Evolutionary conservation across 441 rosid genomes (phyloP), one percentile per base, ranked within the genome.

Genomic region (Aleurites moluccanus): DNA sequence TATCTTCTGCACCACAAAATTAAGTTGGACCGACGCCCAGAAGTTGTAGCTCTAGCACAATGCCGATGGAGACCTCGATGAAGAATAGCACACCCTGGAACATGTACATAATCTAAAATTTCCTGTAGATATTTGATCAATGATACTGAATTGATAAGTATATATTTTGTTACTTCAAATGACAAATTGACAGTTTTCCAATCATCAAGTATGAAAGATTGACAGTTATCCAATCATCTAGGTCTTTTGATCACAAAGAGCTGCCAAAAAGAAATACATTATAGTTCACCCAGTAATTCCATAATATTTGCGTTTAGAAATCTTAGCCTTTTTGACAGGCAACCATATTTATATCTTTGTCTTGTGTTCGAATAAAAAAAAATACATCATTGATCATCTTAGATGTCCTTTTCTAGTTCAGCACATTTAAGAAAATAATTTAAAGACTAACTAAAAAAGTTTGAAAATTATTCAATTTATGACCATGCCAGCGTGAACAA

Each of bases 1-100:
- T 84, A 94, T 97, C 98, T 94, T 87, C 93, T 83, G 83, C 98
- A 94, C 98, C 98, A 94, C 66, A 94, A 69, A 57, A 92, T 85
- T 82, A 92, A 79, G 84, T 92, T 94, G 79, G 84, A 76, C 74
- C 94, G 86, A 74, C 81, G 86, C 53, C 98, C 98, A 15, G 90
- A 82, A 72, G 90, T 86, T 30, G 97, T 94, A 65, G 98, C 95
- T 87, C 93, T 89, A 6, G 95, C 98, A 67, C 98, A 97, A 84
- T 94, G 97, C 21, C 96, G 90, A 78, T 90, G 97, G 66, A 89
- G 91, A 67, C 98, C 97, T 16, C 90, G 92, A 77, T 89, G 96
- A 79, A 92, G 95, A 73, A 94, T 81, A 72, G 97, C 98, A 78
- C 70, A 83, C 33, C 97, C 98, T 3, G 91, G 93, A 61, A 73